Conservation (phyloP, 2,329 filamentous ascomycete genomes). For the Fusarium sp. region DNA sequence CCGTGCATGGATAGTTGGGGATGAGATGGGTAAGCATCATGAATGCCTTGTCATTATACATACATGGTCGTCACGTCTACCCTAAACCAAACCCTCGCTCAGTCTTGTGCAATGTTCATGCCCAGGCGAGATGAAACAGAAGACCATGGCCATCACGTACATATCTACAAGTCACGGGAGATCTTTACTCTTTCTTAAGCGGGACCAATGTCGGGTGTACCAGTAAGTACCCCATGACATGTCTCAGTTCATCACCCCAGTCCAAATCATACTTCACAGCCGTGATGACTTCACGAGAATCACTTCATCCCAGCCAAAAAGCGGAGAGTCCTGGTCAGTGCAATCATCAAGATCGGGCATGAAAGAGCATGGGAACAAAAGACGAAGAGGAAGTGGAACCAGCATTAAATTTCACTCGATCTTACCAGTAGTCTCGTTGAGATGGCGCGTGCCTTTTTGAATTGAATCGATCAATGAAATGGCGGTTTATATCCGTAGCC, state of each 20-base stretch:
- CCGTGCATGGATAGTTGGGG: neutral
- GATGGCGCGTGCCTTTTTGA: neutral
- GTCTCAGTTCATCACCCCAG: neutral
- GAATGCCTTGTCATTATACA: neutral
- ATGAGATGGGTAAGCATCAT: neutral
- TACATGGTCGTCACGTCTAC: neutral
- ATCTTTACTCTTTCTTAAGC: neutral
- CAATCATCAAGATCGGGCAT: neutral
- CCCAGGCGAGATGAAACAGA: no score
- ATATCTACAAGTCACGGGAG: neutral
- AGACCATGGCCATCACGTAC: neutral
- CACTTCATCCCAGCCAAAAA: neutral
- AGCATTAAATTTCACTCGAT: conserved; percentile 6
- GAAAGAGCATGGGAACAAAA: neutral
- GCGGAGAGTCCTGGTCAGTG: neutral
- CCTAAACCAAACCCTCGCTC: neutral
- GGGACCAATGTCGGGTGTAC: neutral
- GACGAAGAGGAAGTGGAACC: neutral
- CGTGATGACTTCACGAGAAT: conserved; percentile 13
- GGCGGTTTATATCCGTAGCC: neutral
- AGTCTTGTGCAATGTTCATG: neutral
- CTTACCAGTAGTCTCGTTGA: neutral
- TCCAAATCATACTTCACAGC: neutral
- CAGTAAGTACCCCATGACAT: neutral
- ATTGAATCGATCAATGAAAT: neutral